Evolutionary conservation across 192 early-diverging fungal genomes (phyloP).

Genomic region (Phlyctochytrium planicorne): DNA sequence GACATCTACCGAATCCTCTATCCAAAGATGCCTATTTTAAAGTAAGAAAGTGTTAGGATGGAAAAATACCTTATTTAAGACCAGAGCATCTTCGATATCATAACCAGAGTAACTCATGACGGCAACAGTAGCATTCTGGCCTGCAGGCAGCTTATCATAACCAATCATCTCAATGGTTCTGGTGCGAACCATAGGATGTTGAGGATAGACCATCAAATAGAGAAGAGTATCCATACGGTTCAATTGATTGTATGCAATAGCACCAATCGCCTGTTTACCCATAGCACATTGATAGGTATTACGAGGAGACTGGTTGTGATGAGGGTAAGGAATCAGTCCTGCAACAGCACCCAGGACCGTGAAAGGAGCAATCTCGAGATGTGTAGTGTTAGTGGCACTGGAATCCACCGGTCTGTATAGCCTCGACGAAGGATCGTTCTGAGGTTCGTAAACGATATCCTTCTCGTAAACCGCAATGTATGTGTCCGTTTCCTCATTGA

Average conservation of each 20-base stretch:
- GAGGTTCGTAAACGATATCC: slow-evolving; percentile 64
- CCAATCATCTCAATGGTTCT: slow-evolving; percentile 97
- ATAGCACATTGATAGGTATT: slow-evolving; percentile 99
- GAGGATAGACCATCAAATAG: slow-evolving; percentile 95
- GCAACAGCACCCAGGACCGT: slow-evolving; percentile 95
- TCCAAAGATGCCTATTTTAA: slow-evolving; percentile 72
- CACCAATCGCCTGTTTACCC: slow-evolving; percentile 99
- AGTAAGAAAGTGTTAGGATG: slow-evolving; percentile 5
- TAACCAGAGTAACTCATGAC: slow-evolving; percentile 98
- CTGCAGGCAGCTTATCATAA: slow-evolving; percentile 81
- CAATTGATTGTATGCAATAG: slow-evolving; percentile 93
- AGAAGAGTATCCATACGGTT: slow-evolving; percentile 92
- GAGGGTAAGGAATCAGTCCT: slow-evolving; percentile 97
- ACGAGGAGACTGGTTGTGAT: slow-evolving; percentile 98
- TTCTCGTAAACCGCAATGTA: slow-evolving; percentile 88
- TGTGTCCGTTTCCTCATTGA: slow-evolving; percentile 97
- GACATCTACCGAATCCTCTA: slow-evolving; percentile 94
- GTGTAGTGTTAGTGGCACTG: slow-evolving; percentile 68
- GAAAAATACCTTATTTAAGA: slow-evolving; percentile 78
- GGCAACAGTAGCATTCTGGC: slow-evolving; percentile 80
- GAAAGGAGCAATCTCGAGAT: slow-evolving; percentile 95
- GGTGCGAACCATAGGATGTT: slow-evolving; percentile 97
- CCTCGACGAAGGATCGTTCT: slow-evolving; percentile 24
- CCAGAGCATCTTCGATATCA: slow-evolving; percentile 98
- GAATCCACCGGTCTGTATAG: slow-evolving; percentile 24